Base-by-base conservation (phyloP, 2,329 filamentous ascomycete genomes). In the Diaporthe ilicicola region DNA sequence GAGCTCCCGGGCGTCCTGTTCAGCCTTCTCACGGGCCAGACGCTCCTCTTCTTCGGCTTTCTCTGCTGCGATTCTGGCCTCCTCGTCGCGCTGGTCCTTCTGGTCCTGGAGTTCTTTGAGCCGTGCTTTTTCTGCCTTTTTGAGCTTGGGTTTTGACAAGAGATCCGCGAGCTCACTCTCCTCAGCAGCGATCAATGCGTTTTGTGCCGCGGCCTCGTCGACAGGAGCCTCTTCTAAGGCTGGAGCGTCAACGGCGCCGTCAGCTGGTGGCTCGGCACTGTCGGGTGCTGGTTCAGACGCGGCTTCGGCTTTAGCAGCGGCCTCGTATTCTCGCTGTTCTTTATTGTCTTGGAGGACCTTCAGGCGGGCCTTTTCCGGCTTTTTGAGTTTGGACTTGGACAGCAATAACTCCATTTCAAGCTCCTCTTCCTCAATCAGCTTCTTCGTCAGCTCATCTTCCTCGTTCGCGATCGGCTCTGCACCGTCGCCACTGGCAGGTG, bases 101-200 rank as follows among this genome's bases (percentile, higher is more conserved):
- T 65, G 65, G 15, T 71, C 71, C 13, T 71, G 64, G 13, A 73
- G 64, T 27, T 71, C 71, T 32, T 71, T 73, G 32, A 73, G 50
- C 34, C 71, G 71, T 7, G 34, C 13, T 34, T 66, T 73, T 4
- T 71, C 69, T 10, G 56, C 4, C 15, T 54, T 73, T 15, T 71
- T 73, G 51, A 53, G 53, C 37, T 61, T 73, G 34, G 51, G 13
- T 24, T 34, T 69, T 5, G 44, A 34, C 13, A 70, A 22, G 50
- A 73, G 71, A 15, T 71, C 69, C 12, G 51, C n/a, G 19, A 73
- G 34, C 37, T 73, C 71, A 17, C 34, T 48, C 39, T 73, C 71
- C 61, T 73, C 71, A n/a, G 71, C 69, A 13, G 64, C 64, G 32
- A 73, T 65, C 13, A 56, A 10, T 6, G 69, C 71, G 17, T 69